Base-by-base conservation (phyloP, 2,329 filamentous ascomycete species). In the Trichoderma koningiopsis region DNA sequence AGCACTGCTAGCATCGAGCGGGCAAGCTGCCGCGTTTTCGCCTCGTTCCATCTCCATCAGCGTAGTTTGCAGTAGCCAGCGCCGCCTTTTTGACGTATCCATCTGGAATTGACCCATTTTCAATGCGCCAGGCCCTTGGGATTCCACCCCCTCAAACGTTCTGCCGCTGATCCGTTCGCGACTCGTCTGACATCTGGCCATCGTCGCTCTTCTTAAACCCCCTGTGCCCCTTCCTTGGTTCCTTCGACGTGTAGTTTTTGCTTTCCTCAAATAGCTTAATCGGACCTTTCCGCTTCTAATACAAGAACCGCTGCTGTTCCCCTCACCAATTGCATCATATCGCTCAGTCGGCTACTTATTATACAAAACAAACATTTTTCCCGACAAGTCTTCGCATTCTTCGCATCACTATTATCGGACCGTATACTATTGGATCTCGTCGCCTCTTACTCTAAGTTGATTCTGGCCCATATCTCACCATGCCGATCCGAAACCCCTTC, bases 401-500 rank as follows among this genome's bases (percentile, higher is more conserved):
- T 62, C 22, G 22, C 43, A 62, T 52, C n/a, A 13, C 40, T 29
- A 16, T 11, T n/a, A 52, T 35, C 55, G 63, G 11, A 19, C 22
- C 53, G 37, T 19, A 29, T 33, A 24, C 24, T 27, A 35, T 58
- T 55, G 14, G 29, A 58, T 19, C 7, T 22, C 43, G 24, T n/a
- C 10, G 43, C 43, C 33, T 33, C 33, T 33, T 49, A n/a, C 3
- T 22, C 11, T 5, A 22, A 22, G 33, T 22, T 19, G 16, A 49
- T 11, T 11, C 7, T 8, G 43, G 33, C 37, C 63, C 10, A 11
- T 27, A 29, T 47, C 37, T 22, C 65, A 8, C 27, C 43, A 92
- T 92, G 90, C 86, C 88, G 71, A 91, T 93, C 77, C 89, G 91
- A 73, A 93, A 93, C 79, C 89, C 90, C 35, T 91, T 93, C 77